These are phyloP conservation scores for Funneliformis mosseae DNA, from an alignment of 192 early-diverging fungal species.

Conservation along the genomic window DNA sequence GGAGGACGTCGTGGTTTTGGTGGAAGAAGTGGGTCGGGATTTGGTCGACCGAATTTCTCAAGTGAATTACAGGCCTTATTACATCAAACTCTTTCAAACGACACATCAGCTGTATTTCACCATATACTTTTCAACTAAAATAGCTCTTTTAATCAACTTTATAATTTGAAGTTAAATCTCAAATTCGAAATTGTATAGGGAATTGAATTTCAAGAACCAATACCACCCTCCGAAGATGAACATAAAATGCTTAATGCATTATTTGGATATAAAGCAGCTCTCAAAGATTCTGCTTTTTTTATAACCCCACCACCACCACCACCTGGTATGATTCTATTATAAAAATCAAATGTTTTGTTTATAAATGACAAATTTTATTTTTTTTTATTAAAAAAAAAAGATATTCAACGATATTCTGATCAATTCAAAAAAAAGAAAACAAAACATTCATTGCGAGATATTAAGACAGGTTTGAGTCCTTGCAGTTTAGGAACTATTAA, in stretches of 20 bases:
- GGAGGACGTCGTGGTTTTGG: not conserved
- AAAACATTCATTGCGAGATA: conserved; percentile 2
- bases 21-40: not conserved
- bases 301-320: not conserved
- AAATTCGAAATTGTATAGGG: not conserved
- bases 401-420: conserved; percentile 24
- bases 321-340: not conserved
- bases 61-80: conserved; percentile 9
- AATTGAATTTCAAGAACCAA: conserved; percentile 5
- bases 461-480: conserved; percentile 1
- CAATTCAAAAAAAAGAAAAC: conserved; percentile 12
- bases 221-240: not conserved
- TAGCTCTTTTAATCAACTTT: not conserved
- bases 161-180: not conserved
- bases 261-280: conserved; percentile 11
- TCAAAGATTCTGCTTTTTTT: conserved; percentile 26
- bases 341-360: not conserved
- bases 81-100: not conserved
- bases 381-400: not conserved
- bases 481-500: not conserved
- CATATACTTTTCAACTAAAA: not conserved
- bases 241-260: conserved; percentile 5
- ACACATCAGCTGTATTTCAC: not conserved
- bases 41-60: not conserved
- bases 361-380: not conserved